Evolutionary conservation across 1,284 basidiomycete species (phyloP).

Genomic region (Puccinia hordei): DNA sequence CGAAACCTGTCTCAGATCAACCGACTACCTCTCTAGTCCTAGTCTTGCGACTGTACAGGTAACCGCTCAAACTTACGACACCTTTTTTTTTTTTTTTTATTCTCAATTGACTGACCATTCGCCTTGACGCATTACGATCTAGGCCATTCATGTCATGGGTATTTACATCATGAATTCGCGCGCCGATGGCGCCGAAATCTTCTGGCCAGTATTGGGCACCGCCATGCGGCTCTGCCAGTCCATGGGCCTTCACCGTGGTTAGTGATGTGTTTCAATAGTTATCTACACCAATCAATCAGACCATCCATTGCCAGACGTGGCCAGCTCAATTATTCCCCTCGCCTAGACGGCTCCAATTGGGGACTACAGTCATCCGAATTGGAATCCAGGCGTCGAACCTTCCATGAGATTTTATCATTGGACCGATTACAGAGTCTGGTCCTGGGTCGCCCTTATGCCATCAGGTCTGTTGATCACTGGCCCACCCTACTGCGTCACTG

Average conservation of each 20-base stretch:
- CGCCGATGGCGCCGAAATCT: constrained; percentile 43
- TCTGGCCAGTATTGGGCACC: constrained; percentile 42
- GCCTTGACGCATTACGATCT: background rate
- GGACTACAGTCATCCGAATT: constrained; percentile 35
- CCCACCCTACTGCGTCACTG: background rate
- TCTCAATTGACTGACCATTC: background rate
- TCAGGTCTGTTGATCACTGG: constrained; percentile 16
- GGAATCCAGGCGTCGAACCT: constrained; percentile 41
- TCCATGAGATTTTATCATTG: constrained; percentile 42
- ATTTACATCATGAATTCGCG: constrained; percentile 39
- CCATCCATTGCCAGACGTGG: background rate
- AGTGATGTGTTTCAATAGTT: background rate
- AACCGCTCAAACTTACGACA: background rate
- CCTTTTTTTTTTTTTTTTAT: background rate
- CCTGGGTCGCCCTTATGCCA: constrained; percentile 41
- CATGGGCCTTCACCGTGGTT: constrained; percentile 48
- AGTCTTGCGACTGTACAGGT: constrained; percentile 44
- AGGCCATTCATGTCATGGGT: constrained; percentile 40
- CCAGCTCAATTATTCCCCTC: background rate
- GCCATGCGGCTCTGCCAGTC: constrained; percentile 46
- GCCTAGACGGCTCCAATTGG: constrained; percentile 48
- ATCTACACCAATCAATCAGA: background rate
- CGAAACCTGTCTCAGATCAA: constrained; percentile 45
- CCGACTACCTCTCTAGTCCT: constrained; percentile 37
- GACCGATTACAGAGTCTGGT: constrained; percentile 41